Conservation (phyloP, 345 rosid species). For the Theobroma cacao region DNA sequence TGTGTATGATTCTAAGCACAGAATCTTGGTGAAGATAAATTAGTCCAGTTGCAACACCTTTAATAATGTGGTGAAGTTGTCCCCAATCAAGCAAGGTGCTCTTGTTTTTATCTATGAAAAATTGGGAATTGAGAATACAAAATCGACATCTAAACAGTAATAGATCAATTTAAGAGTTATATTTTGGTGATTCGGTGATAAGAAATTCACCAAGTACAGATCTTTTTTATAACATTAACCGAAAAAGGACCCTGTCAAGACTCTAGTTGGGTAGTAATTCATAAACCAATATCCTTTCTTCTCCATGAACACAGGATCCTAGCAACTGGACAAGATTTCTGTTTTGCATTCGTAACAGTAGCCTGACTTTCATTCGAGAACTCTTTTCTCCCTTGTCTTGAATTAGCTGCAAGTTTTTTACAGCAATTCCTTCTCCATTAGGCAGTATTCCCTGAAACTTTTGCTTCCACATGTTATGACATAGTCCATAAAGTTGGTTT, state of each 20-base stretch:
- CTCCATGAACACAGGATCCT: slow-evolving; percentile 9
- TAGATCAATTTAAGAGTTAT: neutral
- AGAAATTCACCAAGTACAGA: neutral
- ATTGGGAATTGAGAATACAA: neutral
- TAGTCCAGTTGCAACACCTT: too few species aligned
- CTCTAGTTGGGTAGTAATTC: slow-evolving; percentile 14
- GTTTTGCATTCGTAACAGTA: neutral
- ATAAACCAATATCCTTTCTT: slow-evolving; percentile 13
- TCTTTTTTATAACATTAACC: too few species aligned
- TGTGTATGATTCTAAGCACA: neutral
- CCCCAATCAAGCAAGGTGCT: slow-evolving; percentile 1
- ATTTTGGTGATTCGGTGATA: neutral
- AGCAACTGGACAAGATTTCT: slow-evolving; percentile 9
- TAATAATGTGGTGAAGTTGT: neutral
- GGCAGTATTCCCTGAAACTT: slow-evolving; percentile 4
- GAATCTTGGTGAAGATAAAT: slow-evolving; percentile 12
- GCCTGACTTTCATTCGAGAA: slow-evolving; percentile 3
- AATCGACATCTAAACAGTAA: neutral
- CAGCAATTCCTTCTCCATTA: slow-evolving; percentile 8
- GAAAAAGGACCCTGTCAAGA: slow-evolving; percentile 11
- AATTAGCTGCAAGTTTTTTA: neutral
- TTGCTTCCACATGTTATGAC: too few species aligned
- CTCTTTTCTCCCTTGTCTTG: slow-evolving; percentile 4
- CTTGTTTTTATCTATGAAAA: slow-evolving; percentile 1
- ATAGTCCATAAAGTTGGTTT: too few species aligned